Conservation (phyloP, 345 rosid species). For the Hirschfeldia incana region DNA sequence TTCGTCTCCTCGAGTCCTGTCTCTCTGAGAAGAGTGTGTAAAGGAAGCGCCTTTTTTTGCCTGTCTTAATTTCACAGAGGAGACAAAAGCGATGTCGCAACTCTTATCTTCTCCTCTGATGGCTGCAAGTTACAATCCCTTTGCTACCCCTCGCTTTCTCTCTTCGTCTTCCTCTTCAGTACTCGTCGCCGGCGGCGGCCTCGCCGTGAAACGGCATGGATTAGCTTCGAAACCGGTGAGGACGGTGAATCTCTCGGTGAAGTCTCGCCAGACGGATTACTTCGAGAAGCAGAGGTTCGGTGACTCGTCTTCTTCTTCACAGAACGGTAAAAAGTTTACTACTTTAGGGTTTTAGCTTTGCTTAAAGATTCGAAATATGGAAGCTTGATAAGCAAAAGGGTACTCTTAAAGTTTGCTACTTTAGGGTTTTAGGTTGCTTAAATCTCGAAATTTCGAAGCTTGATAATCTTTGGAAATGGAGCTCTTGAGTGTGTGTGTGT, state of each 20-base stretch:
- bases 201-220: conserved; percentile 29
- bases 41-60: conserved; percentile 24
- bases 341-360: conserved; percentile 29
- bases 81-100: conserved; percentile 31
- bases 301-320: conserved; percentile 42
- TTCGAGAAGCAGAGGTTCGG: conserved; percentile 47
- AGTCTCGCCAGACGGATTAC: conserved; percentile 65
- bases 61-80: neutral
- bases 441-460: conserved; percentile 6
- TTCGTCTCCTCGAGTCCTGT: neutral
- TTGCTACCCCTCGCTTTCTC: conserved; percentile 28
- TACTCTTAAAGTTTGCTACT: conserved; percentile 2
- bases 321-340: conserved; percentile 10
- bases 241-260: conserved; percentile 44
- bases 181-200: conserved; percentile 9
- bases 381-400: neutral
- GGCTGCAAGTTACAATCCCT: conserved; percentile 39
- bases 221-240: conserved; percentile 36
- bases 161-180: conserved; percentile 31
- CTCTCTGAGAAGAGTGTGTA: neutral
- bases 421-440: conserved; percentile 23
- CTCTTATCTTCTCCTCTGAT: conserved; percentile 34
- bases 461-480: neutral
- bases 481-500: neutral
- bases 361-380: neutral